Base-by-base conservation (phyloP, 176 grass and related monocot species). In the Themeda triandra region DNA sequence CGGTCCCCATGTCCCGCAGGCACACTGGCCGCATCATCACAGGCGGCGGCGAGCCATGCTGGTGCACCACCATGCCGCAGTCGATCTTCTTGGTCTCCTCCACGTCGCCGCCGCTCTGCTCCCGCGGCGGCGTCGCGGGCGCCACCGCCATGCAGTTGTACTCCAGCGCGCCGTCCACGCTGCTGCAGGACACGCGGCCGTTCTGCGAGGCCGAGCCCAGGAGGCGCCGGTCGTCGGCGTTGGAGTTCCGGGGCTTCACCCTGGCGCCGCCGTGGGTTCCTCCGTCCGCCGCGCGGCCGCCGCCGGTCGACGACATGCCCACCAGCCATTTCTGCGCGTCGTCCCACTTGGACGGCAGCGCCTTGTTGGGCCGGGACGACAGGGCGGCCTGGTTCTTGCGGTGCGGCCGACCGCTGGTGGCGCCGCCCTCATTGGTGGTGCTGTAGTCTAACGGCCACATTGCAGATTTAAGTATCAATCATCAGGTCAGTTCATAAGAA, bases 251-350 rank as follows among this genome's bases (percentile, higher is more conserved):
- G 15, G 93, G 91, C 91, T 89, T 98, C 17, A 28, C 67, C 35
- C 68, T 27, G 75, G 75, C 75, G 17, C 80, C 15, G 25, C 62
- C n/a, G 80, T 73, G 74, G 12, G 72, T 9, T 21, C 70, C 84
- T 49, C 69, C 84, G 35, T 87, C 78, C n/a, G 27, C 69, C 28
- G 28, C 69, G 18, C 81, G 58, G 75, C 75, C 35, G 75, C 75
- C 35, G 79, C 60, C 70, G 6, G n/a, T n/a, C n/a, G 42, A 44
- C 10, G 90, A 97, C 31, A 94, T 41, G 19, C 95, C 89, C 3
- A 90, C 93, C 0, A 98, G 91, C 96, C 96, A 98, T 79, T 98
- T 98, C 89, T 98, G 96, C 25, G 96, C 96, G 71, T 98, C 96
- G 53, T 98, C 96, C 96, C 96, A 95, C 80, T 95, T 98, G 35